Base-by-base conservation (phyloP, 352 stramenopile species). In the Phytophthora ramorum region DNA sequence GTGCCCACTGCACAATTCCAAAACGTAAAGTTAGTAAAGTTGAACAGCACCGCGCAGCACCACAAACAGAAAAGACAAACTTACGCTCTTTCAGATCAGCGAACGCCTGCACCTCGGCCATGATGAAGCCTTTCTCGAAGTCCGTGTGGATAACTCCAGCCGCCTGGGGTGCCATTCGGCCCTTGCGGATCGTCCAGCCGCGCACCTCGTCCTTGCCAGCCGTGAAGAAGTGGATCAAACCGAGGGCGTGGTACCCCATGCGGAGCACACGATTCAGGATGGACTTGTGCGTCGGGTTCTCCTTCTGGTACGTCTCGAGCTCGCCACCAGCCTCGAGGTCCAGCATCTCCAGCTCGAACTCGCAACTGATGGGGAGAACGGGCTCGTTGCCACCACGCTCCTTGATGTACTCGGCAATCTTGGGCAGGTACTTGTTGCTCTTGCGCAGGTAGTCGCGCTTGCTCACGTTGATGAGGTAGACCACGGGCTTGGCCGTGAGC, bases 111-210 rank as follows among this genome's bases (percentile, higher is more conserved):
- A 95, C 87, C 84, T 97, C 89, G 26, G 96, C 96, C 76, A 93
- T 97, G 75, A 99, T 99, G 78, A 99, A 99, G 56, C 98, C 98
- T 76, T 98, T 95, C 86, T 99, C 98, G 68, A 99, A 99, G 79
- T 99, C 98, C 38, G 94, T 97, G 84, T 99, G 98, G 85, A 99
- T 99, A 9, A 99, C 96, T 74, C 97, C 97, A 40, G 98, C 98
- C 51, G 98, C 98, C 78, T 99, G 97, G 9, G 97, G 97, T 81
- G 97, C 97, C 67, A 97, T 53, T 52, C 92, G 96, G 44, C 97
- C 97, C 81, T 98, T 97, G 66, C 98, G 97, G 59, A 99, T 99
- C 14, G 97, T 99, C 98, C 98, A 99, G 43, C 96, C 97, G 54
- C 97, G 87, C 30, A 99, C 98, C 85, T 99, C 98, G 62, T 99